A percentile compares a stretch with the other conserved stretches of the same genome.
Evolutionary conservation across 352 stramenopile genomes (phyloP).

Genomic region (Pythium chondricola): DNA sequence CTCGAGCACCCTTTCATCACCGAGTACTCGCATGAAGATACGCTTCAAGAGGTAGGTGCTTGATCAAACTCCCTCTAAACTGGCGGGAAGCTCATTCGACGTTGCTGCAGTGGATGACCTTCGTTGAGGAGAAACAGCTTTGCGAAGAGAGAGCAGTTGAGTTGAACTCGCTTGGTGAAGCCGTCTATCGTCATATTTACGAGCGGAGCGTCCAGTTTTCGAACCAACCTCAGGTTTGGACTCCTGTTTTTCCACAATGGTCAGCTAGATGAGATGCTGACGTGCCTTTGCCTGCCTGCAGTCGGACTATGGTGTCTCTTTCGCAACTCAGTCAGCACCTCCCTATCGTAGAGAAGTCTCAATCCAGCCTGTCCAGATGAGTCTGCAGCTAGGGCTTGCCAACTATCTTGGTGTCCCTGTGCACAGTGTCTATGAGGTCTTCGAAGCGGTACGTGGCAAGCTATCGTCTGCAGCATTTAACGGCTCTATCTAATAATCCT

Average conservation of each 20-base stretch:
- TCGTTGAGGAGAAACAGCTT: slow-evolving; percentile 47
- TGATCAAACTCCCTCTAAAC: too few relatives aligned
- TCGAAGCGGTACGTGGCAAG: slow-evolving; percentile 70
- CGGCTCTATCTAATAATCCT: too few relatives aligned
- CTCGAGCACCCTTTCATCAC: slow-evolving; percentile 67
- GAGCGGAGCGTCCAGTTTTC: slow-evolving; percentile 71
- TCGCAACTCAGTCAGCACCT: slow-evolving; percentile 51
- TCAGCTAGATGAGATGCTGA: not conserved
- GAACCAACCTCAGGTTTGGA: slow-evolving; percentile 58
- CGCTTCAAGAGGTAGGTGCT: slow-evolving; percentile 44
- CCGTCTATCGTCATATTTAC: slow-evolving; percentile 75
- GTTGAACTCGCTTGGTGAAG: slow-evolving; percentile 62
- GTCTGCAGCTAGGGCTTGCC: slow-evolving; percentile 69
- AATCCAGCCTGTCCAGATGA: slow-evolving; percentile 77
- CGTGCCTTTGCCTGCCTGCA: slow-evolving; percentile 13
- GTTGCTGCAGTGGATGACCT: slow-evolving; percentile 59
- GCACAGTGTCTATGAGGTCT: slow-evolving; percentile 64
- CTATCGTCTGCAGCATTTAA: too few relatives aligned
- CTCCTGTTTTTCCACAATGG: not conserved
- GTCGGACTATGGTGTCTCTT: slow-evolving; percentile 79
- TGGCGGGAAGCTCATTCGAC: too few relatives aligned
- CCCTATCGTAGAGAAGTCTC: slow-evolving; percentile 55
- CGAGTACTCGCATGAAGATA: slow-evolving; percentile 64
- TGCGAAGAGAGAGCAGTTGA: slow-evolving; percentile 55
- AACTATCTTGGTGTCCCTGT: slow-evolving; percentile 64